These are phyloP conservation scores for Pontederia crassipes DNA, from an alignment of 176 grass and related monocot species.

Conservation along the genomic window DNA sequence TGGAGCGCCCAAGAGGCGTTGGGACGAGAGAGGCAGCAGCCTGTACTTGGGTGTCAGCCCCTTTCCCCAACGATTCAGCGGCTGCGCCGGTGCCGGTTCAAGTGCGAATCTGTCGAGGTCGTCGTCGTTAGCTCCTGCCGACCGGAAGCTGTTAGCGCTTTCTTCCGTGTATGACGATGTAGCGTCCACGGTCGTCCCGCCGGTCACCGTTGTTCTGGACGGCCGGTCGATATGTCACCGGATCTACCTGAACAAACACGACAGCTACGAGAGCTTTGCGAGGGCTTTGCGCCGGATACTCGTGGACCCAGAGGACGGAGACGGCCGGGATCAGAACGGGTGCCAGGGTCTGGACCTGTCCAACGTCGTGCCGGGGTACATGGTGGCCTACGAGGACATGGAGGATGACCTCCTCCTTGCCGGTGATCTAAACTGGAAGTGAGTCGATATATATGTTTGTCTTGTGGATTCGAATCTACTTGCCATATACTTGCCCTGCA, in stretches of 20 bases:
- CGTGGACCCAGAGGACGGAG: constrained; percentile 22
- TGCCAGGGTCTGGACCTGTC: constrained; percentile 32
- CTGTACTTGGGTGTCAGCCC: background rate
- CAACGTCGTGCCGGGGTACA: constrained; percentile 69
- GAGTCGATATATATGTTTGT: background rate
- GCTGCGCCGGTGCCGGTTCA: background rate
- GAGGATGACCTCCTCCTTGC: constrained; percentile 81
- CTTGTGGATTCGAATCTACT: too few species aligned
- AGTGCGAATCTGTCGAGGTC: too few species aligned
- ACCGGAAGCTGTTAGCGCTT: constrained; percentile 18
- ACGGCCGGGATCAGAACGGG: background rate
- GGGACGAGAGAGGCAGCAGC: background rate
- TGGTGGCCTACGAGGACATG: constrained; percentile 84
- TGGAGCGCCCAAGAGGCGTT: constrained; percentile 14
- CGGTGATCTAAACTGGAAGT: constrained; percentile 89
- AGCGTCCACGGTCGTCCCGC: constrained; percentile 49
- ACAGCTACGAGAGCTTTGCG: constrained; percentile 54
- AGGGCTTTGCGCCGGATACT: constrained; percentile 45
- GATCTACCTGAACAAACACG: constrained; percentile 47
- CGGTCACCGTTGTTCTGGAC: constrained; percentile 70
- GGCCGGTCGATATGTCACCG: constrained; percentile 77
- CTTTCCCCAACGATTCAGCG: constrained; percentile 3
- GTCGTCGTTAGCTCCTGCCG: background rate
- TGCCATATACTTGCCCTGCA: too few species aligned
- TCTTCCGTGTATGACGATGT: constrained; percentile 22